Evolutionary conservation across 1,284 basidiomycete species (phyloP).

Genomic region (Apiotrichum montevideense): DNA sequence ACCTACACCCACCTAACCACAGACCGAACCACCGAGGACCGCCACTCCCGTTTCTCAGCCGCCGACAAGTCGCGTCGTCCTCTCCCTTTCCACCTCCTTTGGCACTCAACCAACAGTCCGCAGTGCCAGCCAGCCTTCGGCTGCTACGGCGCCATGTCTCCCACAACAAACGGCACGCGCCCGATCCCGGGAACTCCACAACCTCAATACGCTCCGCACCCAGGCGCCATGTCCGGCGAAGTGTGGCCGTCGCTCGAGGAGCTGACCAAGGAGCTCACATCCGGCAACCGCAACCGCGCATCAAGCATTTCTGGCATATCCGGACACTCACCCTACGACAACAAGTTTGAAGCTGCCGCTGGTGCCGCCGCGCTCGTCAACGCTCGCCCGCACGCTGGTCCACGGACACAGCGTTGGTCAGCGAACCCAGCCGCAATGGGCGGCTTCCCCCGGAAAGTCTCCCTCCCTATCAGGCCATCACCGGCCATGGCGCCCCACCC

Average conservation of each 20-base stretch:
- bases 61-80: too few species aligned
- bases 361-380: conserved; percentile 11
- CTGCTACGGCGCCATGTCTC: too few species aligned
- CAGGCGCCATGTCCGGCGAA: conserved; percentile 12
- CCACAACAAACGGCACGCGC: too few species aligned
- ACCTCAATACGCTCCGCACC: conserved; percentile 13
- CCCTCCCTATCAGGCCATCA: background rate
- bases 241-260: conserved; percentile 16
- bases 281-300: conserved; percentile 11
- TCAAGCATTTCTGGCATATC: conserved; percentile 9
- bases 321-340: conserved; percentile 10
- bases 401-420: too few species aligned
- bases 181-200: too few species aligned
- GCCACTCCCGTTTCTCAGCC: too few species aligned
- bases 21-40: too few species aligned
- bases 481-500: background rate
- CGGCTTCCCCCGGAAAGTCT: background rate
- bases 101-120: too few species aligned
- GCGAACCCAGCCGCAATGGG: too few species aligned
- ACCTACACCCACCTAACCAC: too few species aligned
- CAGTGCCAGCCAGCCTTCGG: too few species aligned
- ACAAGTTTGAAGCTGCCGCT: conserved; percentile 9
- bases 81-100: too few species aligned
- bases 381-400: background rate
- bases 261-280: conserved; percentile 16